Base-by-base conservation (phyloP, 2,329 filamentous ascomycete genomes). In the Fusarium marasasianum region DNA sequence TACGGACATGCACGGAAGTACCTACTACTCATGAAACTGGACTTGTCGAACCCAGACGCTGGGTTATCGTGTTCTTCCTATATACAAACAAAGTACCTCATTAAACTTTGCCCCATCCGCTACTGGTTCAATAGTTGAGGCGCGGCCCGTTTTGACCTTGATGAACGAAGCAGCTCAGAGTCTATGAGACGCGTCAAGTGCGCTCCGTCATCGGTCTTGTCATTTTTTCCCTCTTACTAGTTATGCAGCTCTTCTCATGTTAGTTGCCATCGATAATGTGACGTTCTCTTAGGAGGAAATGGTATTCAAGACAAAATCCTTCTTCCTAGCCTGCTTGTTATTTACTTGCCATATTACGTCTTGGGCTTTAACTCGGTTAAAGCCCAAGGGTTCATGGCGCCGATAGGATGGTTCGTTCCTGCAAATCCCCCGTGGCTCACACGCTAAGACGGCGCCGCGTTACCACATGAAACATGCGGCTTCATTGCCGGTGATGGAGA, bases 381-480 rank as follows among this genome's bases (percentile, higher is more conserved):
- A 43, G 24, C 31, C 55, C 40, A 24, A 74, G 66, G 66, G 63
- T 76, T 76, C 70, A 66, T 57, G 69, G 63, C 54, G 63, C 75
- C 70, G 72, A 70, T 69, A 69, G 64, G 48, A 66, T 71, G 75
- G 76, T 78, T 78, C 75, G 45, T 72, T 65, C 68, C 63, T 67
- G 63, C 51, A 56, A 62, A 71, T 73, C 68, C 68, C 61, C 73
- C 72, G 31, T 67, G 64, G 65, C 45, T 59, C 61, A 67, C 63
- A 53, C 72, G 55, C 55, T 75, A 67, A 61, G 41, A 73, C 63
- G 40, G 72, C 48, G 29, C 57, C 35, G 51, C 44, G 41, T 50
- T 67, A 37, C 62, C 71, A 76, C 75, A 77, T 77, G 75, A 77
- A 77, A 77, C 75, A 51, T 56, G 48, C 41, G 54, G 66, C 73